phyloP scores from a whole-genome alignment of 108 stramenopile genomes.

The Fragilariopsis cylindrus region DNA sequence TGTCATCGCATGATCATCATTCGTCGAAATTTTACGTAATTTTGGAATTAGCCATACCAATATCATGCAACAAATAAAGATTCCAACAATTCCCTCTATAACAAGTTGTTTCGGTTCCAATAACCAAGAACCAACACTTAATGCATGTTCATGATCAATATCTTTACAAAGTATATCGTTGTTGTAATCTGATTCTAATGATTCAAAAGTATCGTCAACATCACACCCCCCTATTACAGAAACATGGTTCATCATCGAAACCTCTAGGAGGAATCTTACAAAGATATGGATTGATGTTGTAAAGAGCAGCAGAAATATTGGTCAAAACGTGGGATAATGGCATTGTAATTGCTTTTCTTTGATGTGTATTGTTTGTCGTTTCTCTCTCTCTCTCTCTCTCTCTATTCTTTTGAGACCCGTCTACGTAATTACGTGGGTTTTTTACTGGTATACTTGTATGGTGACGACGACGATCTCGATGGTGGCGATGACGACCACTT shows the following conservation, averaged over 20 bases:
- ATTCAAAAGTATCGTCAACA: not conserved
- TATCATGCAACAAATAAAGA: conserved; percentile 3
- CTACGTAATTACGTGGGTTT: too few relatives aligned
- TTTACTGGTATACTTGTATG: too few relatives aligned
- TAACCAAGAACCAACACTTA: conserved; percentile 17
- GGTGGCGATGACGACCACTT: too few relatives aligned
- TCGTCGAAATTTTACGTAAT: conserved; percentile 5
- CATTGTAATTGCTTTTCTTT: not conserved
- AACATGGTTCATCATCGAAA: conserved; percentile 16
- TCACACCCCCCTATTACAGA: not conserved
- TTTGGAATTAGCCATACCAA: conserved; percentile 3
- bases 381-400: too few relatives aligned
- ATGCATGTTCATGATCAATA: conserved; percentile 6
- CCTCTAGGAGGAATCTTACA: conserved; percentile 13
- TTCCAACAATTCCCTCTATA: conserved; percentile 19
- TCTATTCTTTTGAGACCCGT: too few relatives aligned
- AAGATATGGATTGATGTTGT: conserved; percentile 10
- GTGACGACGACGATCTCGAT: too few relatives aligned
- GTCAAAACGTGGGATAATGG: not conserved
- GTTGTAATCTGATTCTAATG: conserved; percentile 1
- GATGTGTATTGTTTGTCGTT: not conserved
- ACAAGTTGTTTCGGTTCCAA: conserved; percentile 8
- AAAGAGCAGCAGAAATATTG: not conserved
- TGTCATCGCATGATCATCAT: too few relatives aligned
- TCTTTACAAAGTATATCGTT: conserved; percentile 11